Conservation (phyloP, 2,329 filamentous ascomycete species). For the Aspergillus neotritici region DNA sequence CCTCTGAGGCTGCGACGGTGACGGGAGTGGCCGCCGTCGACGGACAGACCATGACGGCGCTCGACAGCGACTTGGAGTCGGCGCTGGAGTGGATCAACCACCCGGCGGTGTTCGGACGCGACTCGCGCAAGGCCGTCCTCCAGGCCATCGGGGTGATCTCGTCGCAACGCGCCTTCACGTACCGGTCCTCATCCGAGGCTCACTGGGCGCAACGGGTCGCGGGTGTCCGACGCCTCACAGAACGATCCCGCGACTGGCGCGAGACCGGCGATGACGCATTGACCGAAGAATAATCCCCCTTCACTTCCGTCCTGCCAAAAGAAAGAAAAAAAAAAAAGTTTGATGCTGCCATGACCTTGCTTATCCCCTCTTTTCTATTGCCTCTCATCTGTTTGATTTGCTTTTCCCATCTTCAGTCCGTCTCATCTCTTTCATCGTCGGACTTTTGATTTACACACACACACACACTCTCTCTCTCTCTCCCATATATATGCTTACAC, state of each 20-base stretch:
- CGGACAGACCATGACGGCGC: slow-evolving; percentile 68
- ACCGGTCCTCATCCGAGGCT: slow-evolving; percentile 80
- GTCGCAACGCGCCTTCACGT: slow-evolving; percentile 88
- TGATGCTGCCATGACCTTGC: slow-evolving; percentile 3
- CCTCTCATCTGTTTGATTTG: slow-evolving; percentile 5
- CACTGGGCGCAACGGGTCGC: slow-evolving; percentile 80
- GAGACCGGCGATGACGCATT: slow-evolving; percentile 73
- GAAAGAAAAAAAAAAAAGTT: no score
- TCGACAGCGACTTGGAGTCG: slow-evolving; percentile 85
- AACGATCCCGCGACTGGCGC: slow-evolving; percentile 84
- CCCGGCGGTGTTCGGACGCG: slow-evolving; percentile 86
- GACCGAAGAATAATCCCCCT: slow-evolving; percentile 44
- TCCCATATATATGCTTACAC: background rate
- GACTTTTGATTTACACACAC: slow-evolving; percentile 3
- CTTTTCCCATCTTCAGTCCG: slow-evolving; percentile 5
- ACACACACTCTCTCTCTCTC: no score
- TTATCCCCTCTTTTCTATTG: slow-evolving; percentile 3
- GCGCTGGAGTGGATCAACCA: slow-evolving; percentile 97
- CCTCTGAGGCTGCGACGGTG: slow-evolving; percentile 42
- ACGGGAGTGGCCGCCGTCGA: slow-evolving; percentile 71
- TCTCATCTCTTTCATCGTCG: slow-evolving; percentile 8
- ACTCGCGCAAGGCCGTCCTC: slow-evolving; percentile 89
- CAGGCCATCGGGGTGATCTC: slow-evolving; percentile 96
- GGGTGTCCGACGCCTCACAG: slow-evolving; percentile 75
- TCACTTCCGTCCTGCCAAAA: no score